Evolutionary conservation across 1,139 yeast species (phyloP).

Genomic region (Nakaseomyces delphensis): DNA sequence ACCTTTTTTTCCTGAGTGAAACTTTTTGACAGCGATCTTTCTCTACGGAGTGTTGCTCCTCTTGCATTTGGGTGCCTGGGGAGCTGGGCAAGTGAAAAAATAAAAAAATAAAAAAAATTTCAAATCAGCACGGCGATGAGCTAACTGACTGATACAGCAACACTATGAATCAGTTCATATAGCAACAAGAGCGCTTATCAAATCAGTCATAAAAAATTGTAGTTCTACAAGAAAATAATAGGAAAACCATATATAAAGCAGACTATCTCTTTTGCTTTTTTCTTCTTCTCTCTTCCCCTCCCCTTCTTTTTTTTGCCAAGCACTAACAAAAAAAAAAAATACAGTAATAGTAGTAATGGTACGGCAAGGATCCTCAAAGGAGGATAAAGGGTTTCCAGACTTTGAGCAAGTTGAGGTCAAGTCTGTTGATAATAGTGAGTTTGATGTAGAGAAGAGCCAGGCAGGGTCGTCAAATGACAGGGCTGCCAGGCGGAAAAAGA

Average conservation of each 20-base stretch:
- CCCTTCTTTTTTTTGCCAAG: too few relatives aligned
- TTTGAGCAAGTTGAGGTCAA: constrained; percentile 4
- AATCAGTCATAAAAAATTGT: too few relatives aligned
- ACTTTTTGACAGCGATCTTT: too few relatives aligned
- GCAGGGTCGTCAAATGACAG: not conserved
- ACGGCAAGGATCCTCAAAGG: constrained; percentile 4
- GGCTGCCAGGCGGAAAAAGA: not conserved
- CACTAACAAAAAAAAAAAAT: not conserved
- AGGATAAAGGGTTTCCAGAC: not conserved
- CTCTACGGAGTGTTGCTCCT: not conserved
- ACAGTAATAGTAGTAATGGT: not conserved
- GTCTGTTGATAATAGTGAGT: constrained; percentile 2
- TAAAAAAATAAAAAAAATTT: too few relatives aligned
- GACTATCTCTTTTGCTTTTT: too few relatives aligned
- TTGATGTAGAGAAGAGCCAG: constrained; percentile 1
- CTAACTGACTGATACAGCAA: too few relatives aligned
- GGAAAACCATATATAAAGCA: not conserved
- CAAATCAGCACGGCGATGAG: not conserved
- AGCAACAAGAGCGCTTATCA: not conserved
- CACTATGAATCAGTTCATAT: too few relatives aligned
- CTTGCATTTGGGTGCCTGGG: not conserved
- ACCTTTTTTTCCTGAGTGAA: too few relatives aligned
- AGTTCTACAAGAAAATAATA: not conserved
- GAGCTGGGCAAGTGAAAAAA: not conserved
- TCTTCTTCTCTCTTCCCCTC: too few relatives aligned